Evolutionary conservation across 805 yeast genomes (phyloP).

Genomic region (Candida pini): DNA sequence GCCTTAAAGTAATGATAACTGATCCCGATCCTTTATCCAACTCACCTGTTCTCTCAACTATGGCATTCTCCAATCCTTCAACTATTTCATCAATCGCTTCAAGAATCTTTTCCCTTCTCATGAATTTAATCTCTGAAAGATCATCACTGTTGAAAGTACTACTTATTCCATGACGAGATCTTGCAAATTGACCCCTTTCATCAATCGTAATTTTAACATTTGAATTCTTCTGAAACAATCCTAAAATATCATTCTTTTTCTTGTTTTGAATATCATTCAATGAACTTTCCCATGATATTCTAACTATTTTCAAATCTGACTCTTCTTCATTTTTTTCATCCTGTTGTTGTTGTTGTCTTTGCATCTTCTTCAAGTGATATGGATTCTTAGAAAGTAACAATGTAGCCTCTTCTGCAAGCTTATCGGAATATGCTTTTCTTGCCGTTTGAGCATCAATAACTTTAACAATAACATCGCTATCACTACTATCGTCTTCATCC

Average conservation of each 20-base stretch:
- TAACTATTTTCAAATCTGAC: conserved; percentile 5
- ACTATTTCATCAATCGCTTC: not conserved
- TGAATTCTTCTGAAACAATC: not conserved
- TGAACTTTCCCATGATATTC: conserved; percentile 3
- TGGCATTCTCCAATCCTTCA: not conserved
- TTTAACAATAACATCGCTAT: conserved; percentile 18
- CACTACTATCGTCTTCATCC: conserved; percentile 4
- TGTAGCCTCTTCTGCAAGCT: conserved; percentile 17
- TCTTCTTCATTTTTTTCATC: conserved; percentile 7
- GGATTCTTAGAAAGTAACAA: not conserved
- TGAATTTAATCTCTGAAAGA: not conserved
- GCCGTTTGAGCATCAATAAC: conserved; percentile 19
- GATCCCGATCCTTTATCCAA: no score
- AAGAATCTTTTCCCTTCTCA: not conserved
- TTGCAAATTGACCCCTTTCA: no score
- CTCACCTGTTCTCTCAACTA: not conserved
- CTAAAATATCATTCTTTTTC: not conserved
- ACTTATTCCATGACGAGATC: not conserved
- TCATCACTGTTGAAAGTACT: not conserved
- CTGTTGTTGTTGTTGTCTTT: conserved; percentile 8
- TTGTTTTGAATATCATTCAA: not conserved
- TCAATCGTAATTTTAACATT: not conserved
- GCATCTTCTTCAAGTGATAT: not conserved
- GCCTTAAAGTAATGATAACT: no score
- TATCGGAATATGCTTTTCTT: conserved; percentile 24